Evolutionary conservation across 1,139 yeast species (phyloP).

Genomic region (Meyerozyma athensensis): DNA sequence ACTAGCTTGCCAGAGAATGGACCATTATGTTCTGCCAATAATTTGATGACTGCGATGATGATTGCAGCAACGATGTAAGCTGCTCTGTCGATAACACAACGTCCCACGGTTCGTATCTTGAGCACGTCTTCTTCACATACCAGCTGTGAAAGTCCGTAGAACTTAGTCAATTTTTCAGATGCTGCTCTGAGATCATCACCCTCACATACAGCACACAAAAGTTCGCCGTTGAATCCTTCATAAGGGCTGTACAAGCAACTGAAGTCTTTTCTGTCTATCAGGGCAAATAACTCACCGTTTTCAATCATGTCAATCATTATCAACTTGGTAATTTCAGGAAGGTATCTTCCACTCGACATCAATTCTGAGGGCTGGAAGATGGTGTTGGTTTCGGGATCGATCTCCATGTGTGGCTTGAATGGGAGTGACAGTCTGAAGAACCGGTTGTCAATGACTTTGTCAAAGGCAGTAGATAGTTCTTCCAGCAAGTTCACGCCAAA

Average conservation of each 20-base stretch:
- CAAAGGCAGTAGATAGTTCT: conserved; percentile 33
- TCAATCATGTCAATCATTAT: conserved; percentile 32
- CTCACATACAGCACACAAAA: conserved; percentile 36
- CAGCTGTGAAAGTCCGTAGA: conserved; percentile 14
- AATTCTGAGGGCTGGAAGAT: conserved; percentile 38
- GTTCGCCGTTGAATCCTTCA: conserved; percentile 39
- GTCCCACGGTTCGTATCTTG: conserved; percentile 24
- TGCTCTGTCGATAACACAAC: conserved; percentile 32
- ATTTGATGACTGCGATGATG: conserved; percentile 32
- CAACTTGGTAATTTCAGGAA: conserved; percentile 48
- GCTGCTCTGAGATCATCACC: conserved; percentile 15
- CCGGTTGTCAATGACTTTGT: conserved; percentile 30
- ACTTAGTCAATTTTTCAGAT: conserved; percentile 16
- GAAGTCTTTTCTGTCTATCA: conserved; percentile 8
- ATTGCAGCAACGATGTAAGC: conserved; percentile 39
- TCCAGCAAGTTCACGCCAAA: conserved; percentile 33
- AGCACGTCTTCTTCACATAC: conserved; percentile 23
- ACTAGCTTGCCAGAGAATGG: conserved; percentile 10
- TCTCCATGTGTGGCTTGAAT: conserved; percentile 31
- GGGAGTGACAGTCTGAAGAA: conserved; percentile 9
- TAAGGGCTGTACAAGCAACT: conserved; percentile 14
- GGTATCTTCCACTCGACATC: conserved; percentile 34
- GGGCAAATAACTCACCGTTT: conserved; percentile 26
- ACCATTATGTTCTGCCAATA: conserved; percentile 28
- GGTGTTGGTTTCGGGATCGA: conserved; percentile 24